These are phyloP conservation scores for Scytalidium sp. DNA, from an alignment of 2,329 filamentous ascomycete species.

Conservation along the genomic window DNA sequence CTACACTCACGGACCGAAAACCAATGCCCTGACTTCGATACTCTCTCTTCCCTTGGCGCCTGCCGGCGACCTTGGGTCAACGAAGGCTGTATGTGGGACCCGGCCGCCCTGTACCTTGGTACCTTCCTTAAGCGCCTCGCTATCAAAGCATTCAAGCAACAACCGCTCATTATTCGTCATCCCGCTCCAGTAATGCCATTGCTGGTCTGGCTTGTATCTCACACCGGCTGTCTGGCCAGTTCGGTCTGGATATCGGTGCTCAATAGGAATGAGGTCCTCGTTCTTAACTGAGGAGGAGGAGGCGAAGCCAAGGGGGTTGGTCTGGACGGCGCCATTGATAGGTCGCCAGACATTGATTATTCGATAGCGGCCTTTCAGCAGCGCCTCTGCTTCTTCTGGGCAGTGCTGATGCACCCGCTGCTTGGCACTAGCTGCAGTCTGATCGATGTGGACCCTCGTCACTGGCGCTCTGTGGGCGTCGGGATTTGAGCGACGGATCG, in stretches of 20 bases:
- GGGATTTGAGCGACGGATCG: conserved; percentile 66
- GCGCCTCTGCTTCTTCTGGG: conserved; percentile 58
- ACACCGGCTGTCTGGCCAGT: conserved; percentile 29
- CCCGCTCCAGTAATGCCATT: conserved; percentile 30
- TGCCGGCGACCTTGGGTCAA: conserved; percentile 66
- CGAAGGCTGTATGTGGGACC: conserved; percentile 75
- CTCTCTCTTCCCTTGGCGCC: conserved; percentile 76
- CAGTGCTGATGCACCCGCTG: conserved; percentile 69
- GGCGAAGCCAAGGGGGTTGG: conserved; percentile 26
- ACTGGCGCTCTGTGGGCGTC: conserved; percentile 66
- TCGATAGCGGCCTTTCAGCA: conserved; percentile 68
- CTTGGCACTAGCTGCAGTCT: conserved; percentile 64
- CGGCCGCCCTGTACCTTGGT: conserved; percentile 50
- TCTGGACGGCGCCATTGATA: conserved; percentile 28
- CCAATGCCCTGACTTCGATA: conserved; percentile 83
- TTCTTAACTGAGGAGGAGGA: conserved; percentile 23
- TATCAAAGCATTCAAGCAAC: conserved; percentile 31
- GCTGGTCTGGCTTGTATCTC: conserved; percentile 24
- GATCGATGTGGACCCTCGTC: conserved; percentile 75
- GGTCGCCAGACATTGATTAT: conserved; percentile 81
- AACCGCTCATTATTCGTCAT: conserved; percentile 30
- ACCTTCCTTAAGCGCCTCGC: conserved; percentile 41
- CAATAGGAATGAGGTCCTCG: conserved; percentile 27
- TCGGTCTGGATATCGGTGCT: conserved; percentile 28
- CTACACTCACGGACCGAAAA: conserved; percentile 58